Evolutionary conservation across 345 rosid species (phyloP).

Genomic region (Angophora floribunda): DNA sequence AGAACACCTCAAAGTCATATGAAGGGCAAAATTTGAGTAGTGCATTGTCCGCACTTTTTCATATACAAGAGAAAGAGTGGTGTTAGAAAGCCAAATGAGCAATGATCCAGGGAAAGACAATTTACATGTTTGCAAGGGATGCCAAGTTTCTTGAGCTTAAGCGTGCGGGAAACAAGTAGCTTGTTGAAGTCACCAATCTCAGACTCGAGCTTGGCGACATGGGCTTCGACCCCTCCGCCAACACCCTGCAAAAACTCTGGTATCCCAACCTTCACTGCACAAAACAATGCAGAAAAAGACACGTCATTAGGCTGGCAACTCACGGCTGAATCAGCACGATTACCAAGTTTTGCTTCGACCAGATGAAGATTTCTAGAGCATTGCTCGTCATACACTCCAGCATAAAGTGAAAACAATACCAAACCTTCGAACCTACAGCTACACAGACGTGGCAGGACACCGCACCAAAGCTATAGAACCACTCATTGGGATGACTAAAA

Average conservation of each 20-base stretch:
- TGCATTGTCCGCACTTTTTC: neutral
- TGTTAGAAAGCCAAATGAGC: neutral
- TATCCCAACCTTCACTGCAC: conserved; percentile 81
- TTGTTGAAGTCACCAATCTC: conserved; percentile 73
- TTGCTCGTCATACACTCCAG: neutral
- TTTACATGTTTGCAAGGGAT: conserved; percentile 94
- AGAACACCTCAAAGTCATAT: neutral
- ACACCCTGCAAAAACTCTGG: conserved; percentile 87
- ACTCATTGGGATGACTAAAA: neutral
- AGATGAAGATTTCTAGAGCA: neutral
- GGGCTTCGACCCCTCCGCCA: conserved; percentile 81
- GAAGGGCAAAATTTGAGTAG: neutral
- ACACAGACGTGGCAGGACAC: neutral
- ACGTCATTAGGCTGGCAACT: neutral
- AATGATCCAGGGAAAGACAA: neutral
- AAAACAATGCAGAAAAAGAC: neutral
- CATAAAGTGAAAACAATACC: neutral
- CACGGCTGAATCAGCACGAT: rapidly evolving
- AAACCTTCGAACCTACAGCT: neutral
- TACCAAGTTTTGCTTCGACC: neutral
- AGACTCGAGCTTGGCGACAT: conserved; percentile 68
- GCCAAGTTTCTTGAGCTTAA: conserved; percentile 80
- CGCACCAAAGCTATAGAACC: neutral
- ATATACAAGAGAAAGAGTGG: neutral
- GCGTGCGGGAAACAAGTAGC: conserved; percentile 74